These are phyloP conservation scores for Penstemon davidsonii DNA, from an alignment of 257 asterid species.

Conservation along the genomic window DNA sequence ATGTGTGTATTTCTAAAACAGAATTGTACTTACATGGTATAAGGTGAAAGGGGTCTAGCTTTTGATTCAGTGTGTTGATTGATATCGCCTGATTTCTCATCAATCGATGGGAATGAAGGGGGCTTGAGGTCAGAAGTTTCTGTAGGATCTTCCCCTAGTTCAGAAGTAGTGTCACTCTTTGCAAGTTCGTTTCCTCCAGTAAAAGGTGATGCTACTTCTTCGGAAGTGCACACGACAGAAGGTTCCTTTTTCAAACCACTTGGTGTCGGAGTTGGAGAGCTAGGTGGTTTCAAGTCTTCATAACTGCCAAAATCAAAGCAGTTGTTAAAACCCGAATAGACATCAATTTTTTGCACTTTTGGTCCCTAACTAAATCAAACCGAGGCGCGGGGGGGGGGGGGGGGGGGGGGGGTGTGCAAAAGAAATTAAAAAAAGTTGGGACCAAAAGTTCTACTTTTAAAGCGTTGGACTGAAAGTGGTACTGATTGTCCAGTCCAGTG, in stretches of 20 bases:
- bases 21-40: conserved; percentile 47
- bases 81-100: conserved; percentile 27
- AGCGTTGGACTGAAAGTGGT: too few species aligned
- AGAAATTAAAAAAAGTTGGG: too few species aligned
- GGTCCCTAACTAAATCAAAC: too few species aligned
- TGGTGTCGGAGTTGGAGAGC: conserved; percentile 58
- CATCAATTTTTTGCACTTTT: background rate
- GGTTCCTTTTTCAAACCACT: conserved; percentile 42
- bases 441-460: too few species aligned
- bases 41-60: conserved; percentile 59
- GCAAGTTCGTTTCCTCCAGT: conserved; percentile 36
- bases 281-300: conserved; percentile 69
- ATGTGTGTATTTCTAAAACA: background rate
- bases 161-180: conserved; percentile 24
- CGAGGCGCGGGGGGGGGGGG: too few species aligned
- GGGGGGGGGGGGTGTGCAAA: too few species aligned
- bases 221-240: conserved; percentile 24
- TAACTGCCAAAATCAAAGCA: conserved; percentile 40
- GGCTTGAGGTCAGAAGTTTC: conserved; percentile 46
- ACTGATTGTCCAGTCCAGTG: too few species aligned
- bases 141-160: conserved; percentile 16
- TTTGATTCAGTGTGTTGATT: conserved; percentile 28
- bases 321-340: conserved; percentile 11
- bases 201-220: conserved; percentile 32
- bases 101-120: conserved; percentile 45